Percentiles rank a stretch among this genome's conserved stretches.
Conservation (phyloP, 108 stramenopile species). For the Stephanodiscus triporus region DNA sequence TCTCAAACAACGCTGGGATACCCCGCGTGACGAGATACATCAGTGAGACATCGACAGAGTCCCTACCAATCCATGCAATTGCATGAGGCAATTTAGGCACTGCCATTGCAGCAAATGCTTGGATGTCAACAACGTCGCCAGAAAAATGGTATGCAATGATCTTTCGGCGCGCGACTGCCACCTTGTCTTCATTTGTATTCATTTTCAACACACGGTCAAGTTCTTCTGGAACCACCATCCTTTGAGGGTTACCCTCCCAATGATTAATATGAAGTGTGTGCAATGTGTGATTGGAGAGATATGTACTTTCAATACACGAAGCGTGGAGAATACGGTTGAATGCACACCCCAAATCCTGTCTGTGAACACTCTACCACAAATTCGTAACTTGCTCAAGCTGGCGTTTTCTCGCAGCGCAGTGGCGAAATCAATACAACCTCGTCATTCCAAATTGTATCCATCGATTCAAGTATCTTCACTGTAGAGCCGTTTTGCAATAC, state of each 20-base stretch:
- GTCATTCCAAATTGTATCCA: background rate
- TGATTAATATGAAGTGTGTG: no score
- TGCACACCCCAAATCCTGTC: background rate
- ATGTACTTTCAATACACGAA: slow-evolving; percentile 5
- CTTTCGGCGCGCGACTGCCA: background rate
- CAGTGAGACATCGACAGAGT: background rate
- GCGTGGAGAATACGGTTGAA: background rate
- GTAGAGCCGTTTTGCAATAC: slow-evolving; percentile 2
- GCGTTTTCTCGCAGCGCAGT: background rate
- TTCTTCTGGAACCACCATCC: background rate
- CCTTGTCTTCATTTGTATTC: slow-evolving; percentile 4
- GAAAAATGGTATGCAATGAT: background rate
- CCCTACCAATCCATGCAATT: slow-evolving; percentile 4
- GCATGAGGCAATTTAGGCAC: background rate
- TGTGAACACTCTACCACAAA: background rate
- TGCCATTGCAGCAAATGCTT: background rate
- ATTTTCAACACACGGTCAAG: background rate
- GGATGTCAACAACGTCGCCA: slow-evolving; percentile 7
- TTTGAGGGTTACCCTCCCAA: no score
- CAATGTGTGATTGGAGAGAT: background rate
- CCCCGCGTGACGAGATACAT: background rate
- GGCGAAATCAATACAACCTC: background rate
- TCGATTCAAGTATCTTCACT: background rate
- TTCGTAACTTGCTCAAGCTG: background rate
- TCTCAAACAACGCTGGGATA: background rate